These are phyloP conservation scores for Populus trichocarpa DNA, from an alignment of 441 rosid species.

Conservation along the genomic window DNA sequence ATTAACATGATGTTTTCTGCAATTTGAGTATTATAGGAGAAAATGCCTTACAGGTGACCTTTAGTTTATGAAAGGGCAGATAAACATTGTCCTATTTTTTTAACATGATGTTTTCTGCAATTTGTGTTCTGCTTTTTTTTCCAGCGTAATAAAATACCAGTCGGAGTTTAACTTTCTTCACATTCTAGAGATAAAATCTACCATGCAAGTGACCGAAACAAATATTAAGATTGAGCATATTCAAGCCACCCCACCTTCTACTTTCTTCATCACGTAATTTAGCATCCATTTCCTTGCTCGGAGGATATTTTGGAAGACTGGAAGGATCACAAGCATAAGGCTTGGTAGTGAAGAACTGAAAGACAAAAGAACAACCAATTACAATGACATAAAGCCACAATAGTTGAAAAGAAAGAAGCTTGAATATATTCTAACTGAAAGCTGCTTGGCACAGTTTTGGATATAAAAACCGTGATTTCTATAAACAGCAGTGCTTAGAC, in stretches of 20 bases:
- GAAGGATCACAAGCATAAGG: constrained; percentile 91
- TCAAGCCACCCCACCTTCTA: constrained; percentile 48
- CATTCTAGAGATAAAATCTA: background rate
- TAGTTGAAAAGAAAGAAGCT: background rate
- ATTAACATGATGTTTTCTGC: background rate
- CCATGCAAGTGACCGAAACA: background rate
- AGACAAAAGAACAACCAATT: constrained; percentile 14
- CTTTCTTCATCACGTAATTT: constrained; percentile 87
- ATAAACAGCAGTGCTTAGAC: background rate
- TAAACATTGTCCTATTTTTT: background rate
- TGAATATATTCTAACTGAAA: background rate
- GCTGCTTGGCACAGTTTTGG: background rate
- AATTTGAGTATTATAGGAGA: background rate
- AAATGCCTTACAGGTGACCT: background rate
- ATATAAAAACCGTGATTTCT: background rate
- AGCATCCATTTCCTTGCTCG: constrained; percentile 93
- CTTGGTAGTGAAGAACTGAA: constrained; percentile 75
- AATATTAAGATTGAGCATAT: constrained; percentile 7
- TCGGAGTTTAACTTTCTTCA: background rate
- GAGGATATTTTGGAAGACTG: constrained; percentile 89
- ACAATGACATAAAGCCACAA: background rate
- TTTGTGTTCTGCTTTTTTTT: background rate
- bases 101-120: background rate
- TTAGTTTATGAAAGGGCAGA: background rate
- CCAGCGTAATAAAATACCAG: background rate